A percentile compares a stretch with the other conserved stretches of the same genome.
Evolutionary conservation across 192 early-diverging fungal genomes (phyloP).

Genomic region (Umbelopsis vinacea): DNA sequence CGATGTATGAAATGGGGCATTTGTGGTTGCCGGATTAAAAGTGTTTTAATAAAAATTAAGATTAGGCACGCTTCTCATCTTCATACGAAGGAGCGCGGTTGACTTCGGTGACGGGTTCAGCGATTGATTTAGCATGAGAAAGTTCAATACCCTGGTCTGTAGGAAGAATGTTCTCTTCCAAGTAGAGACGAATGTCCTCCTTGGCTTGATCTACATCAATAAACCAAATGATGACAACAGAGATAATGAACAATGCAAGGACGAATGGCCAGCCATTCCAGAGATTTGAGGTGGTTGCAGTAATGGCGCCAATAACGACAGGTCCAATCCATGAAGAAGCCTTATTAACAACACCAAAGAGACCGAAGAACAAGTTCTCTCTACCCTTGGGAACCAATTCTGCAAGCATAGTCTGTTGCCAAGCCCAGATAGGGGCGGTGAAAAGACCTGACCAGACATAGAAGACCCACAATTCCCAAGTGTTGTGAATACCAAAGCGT

Average conservation of each 20-base stretch:
- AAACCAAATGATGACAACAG: slow-evolving; percentile 54
- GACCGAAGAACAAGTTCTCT: slow-evolving; percentile 71
- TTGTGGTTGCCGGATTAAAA: no score
- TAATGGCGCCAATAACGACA: slow-evolving; percentile 69
- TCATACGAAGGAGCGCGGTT: background rate
- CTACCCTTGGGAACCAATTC: slow-evolving; percentile 67
- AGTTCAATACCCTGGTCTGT: background rate
- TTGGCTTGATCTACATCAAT: slow-evolving; percentile 64
- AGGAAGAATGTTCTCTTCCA: slow-evolving; percentile 16
- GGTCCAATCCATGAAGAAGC: slow-evolving; percentile 76
- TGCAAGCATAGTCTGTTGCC: slow-evolving; percentile 65
- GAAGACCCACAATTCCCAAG: slow-evolving; percentile 62
- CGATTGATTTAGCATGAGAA: background rate
- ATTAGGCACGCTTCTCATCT: background rate
- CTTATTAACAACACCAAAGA: slow-evolving; percentile 76
- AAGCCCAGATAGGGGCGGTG: slow-evolving; percentile 59
- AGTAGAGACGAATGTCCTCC: slow-evolving; percentile 48
- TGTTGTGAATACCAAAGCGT: slow-evolving; percentile 56
- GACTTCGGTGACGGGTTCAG: background rate
- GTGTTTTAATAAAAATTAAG: background rate
- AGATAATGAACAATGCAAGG: slow-evolving; percentile 55
- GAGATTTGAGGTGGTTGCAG: slow-evolving; percentile 52
- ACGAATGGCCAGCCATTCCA: slow-evolving; percentile 62
- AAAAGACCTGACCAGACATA: slow-evolving; percentile 66
- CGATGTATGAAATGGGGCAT: no score